Base-by-base conservation (phyloP, 179 eudicot genomes). In the Vitellaria paradoxa region DNA sequence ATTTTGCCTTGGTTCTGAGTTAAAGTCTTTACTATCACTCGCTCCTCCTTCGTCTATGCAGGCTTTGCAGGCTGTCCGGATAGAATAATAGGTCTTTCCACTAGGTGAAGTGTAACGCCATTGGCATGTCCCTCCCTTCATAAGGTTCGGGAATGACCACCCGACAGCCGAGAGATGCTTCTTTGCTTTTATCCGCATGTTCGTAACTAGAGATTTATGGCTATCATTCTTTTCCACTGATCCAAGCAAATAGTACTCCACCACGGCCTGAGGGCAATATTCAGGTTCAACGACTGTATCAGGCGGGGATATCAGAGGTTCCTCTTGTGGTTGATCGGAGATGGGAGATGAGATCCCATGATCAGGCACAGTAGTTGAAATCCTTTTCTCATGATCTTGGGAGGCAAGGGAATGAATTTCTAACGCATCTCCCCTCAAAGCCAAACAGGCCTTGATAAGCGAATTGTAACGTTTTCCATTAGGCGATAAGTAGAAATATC, bases 91-190 rank as follows among this genome's bases (percentile, higher is more conserved):
- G 11, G 42, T 20, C 78, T 20, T 88, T 23, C 86, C 83, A 62
- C 62, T 78, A 20, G 92, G 97, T 0, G 98, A 84, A 18, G 20
- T 57, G 74, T 88, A 95, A 42, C 86, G 86, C 74, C 82, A 65
- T 84, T 86, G 91, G 24, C 64, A 52, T 63, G 1, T 76, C 7
- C 68, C 83, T 65, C 50, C 40, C 87, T 82, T 86, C n/a, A n/a
- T n/a, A n/a, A n/a, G n/a, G n/a, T n/a, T n/a, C 47, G 85, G 83
- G n/a, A 91, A 78, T 55, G 20, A 66, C 99, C 99, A 95, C 18
- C 98, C 97, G 46, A 89, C 79, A 63, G 90, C 86, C 52, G 85
- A 60, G 60, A 95, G 88, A 82, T 95, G 97, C 74, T 81, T 84
- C 76, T 86, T 89, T 68, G 86, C 99, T 79, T 85, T 75, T 13